These are phyloP conservation scores for Solanum sitiens DNA, from an alignment of 257 asterid species.

Conservation along the genomic window DNA sequence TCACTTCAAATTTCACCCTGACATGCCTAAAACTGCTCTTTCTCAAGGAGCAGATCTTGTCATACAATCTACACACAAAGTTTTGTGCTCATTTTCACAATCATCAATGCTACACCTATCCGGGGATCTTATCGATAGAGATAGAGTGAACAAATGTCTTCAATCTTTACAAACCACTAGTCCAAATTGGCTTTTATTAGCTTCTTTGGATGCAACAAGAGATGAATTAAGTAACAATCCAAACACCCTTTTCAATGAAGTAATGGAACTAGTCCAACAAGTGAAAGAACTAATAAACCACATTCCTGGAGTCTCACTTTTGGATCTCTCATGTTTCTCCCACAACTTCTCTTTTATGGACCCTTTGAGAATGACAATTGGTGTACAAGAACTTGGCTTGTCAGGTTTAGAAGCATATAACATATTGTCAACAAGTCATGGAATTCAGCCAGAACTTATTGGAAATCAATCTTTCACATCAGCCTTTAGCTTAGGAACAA, in stretches of 20 bases:
- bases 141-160: constrained; percentile 51
- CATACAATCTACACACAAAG: constrained; percentile 76
- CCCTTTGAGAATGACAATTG: constrained; percentile 53
- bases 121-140: constrained; percentile 37
- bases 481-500: constrained; percentile 59
- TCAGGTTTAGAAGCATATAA: constrained; percentile 62
- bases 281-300: constrained; percentile 24
- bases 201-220: constrained; percentile 76
- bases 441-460: constrained; percentile 53
- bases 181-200: constrained; percentile 65
- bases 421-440: constrained; percentile 35
- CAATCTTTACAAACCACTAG: constrained; percentile 76
- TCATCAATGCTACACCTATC: constrained; percentile 74
- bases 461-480: constrained; percentile 56
- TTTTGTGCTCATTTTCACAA: constrained; percentile 62
- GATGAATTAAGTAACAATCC: constrained; percentile 42
- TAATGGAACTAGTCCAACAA: constrained; percentile 42
- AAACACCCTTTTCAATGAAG: constrained; percentile 24
- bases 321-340: constrained; percentile 22
- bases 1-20: constrained; percentile 53
- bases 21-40: constrained; percentile 53
- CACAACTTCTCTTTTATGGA: constrained; percentile 29
- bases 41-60: constrained; percentile 66
- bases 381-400: constrained; percentile 36
- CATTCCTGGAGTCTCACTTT: constrained; percentile 34